Conservation (phyloP, 331 rosid genomes). For the Pyrus hybrid region DNA sequence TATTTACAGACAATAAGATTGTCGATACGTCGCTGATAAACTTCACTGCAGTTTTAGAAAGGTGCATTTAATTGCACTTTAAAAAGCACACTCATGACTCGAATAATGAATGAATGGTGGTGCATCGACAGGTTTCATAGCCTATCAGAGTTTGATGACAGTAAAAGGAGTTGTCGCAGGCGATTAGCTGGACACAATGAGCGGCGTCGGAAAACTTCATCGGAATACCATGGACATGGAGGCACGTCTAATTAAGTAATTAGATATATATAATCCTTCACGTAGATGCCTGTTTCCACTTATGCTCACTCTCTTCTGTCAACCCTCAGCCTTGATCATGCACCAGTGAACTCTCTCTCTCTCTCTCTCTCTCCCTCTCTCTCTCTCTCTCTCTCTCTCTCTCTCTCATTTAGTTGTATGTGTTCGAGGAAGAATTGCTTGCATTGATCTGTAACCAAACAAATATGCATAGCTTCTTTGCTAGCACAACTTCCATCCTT, state of each 20-base stretch:
- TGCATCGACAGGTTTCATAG: conserved; percentile 57
- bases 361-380: too few relatives aligned
- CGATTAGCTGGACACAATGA: conserved; percentile 95
- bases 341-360: too few relatives aligned
- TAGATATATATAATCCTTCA: too few relatives aligned
- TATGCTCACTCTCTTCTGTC: too few relatives aligned
- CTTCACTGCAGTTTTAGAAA: too few relatives aligned
- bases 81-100: background rate
- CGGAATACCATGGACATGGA: conserved; percentile 1
- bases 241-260: background rate
- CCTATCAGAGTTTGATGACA: conserved; percentile 71
- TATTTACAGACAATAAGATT: too few relatives aligned
- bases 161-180: conserved; percentile 78
- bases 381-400: background rate
- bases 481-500: background rate
- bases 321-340: background rate
- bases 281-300: too few relatives aligned
- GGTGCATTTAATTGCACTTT: background rate
- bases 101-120: background rate
- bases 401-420: background rate
- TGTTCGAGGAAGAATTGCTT: background rate
- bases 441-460: too few relatives aligned
- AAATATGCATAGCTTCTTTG: background rate
- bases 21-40: background rate
- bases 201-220: conserved; percentile 70